Conservation (phyloP, 2,329 filamentous ascomycete genomes). For the Ceratocystis lukuohia region DNA sequence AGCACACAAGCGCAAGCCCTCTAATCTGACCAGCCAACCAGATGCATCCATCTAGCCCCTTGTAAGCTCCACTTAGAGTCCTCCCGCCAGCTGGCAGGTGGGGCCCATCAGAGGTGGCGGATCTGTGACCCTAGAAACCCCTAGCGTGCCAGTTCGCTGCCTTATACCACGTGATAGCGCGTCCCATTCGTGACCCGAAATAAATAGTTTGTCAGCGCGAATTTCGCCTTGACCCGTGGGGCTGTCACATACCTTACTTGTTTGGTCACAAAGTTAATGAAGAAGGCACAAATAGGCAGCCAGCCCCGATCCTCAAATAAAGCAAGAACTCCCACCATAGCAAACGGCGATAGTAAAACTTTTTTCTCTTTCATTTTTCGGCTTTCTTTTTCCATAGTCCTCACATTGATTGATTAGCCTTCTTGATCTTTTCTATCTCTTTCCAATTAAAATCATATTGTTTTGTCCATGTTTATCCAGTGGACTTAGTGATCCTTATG, state of each 20-base stretch:
- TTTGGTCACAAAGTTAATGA: neutral
- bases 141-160: neutral
- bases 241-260: neutral
- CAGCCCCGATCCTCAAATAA: neutral
- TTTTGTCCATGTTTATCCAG: neutral
- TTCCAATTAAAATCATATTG: no score
- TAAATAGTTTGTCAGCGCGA: neutral
- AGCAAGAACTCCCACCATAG: neutral
- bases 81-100: constrained; percentile 9
- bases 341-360: neutral
- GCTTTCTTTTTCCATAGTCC: neutral
- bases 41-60: constrained; percentile 5
- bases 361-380: neutral
- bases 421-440: no score
- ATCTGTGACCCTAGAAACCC: neutral
- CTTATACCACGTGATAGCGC: constrained; percentile 10
- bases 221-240: neutral
- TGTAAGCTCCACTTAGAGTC: neutral
- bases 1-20: constrained; percentile 1
- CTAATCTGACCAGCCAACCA: constrained; percentile 6
- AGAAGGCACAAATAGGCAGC: constrained; percentile 9
- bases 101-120: neutral
- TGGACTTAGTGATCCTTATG: neutral
- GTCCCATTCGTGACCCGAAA: constrained; percentile 2
- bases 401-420: no score